These are phyloP conservation scores for Chenopodium suecicum DNA, from an alignment of 148 eudicot genomes.

Conservation along the genomic window DNA sequence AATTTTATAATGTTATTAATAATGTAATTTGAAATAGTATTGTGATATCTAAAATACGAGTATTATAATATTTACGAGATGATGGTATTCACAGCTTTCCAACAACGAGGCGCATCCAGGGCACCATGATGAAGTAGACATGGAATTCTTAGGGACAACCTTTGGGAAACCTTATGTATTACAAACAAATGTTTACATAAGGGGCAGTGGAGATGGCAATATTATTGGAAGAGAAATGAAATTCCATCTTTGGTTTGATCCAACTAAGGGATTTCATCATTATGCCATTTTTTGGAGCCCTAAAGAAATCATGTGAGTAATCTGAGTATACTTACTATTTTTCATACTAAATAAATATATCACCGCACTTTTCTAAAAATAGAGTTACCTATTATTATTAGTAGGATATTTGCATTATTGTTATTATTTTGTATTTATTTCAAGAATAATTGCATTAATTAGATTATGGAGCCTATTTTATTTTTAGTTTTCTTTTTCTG, in stretches of 20 bases:
- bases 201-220: conserved; percentile 91
- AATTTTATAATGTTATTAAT: too few species aligned
- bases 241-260: conserved; percentile 94
- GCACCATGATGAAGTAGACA: conserved; percentile 89
- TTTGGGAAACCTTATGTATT: conserved; percentile 87
- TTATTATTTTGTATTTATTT: neutral
- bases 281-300: conserved; percentile 91
- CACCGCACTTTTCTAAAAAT: neutral
- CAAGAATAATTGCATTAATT: neutral
- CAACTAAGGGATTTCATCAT: conserved; percentile 77
- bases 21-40: too few species aligned
- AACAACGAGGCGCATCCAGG: conserved; percentile 90
- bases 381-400: too few species aligned
- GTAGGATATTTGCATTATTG: too few species aligned
- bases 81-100: conserved; percentile 54
- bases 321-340: conserved; percentile 44
- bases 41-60: too few species aligned
- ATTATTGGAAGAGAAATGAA: conserved; percentile 93
- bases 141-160: conserved; percentile 89
- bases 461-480: neutral
- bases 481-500: neutral
- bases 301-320: conserved; percentile 77
- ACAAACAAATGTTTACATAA: conserved; percentile 84
- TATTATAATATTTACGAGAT: too few species aligned
- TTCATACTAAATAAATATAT: neutral